Evolutionary conservation across 1,284 basidiomycete species (phyloP), one percentile per base, ranked within the genome.

Genomic region (Vanrija sp.): DNA sequence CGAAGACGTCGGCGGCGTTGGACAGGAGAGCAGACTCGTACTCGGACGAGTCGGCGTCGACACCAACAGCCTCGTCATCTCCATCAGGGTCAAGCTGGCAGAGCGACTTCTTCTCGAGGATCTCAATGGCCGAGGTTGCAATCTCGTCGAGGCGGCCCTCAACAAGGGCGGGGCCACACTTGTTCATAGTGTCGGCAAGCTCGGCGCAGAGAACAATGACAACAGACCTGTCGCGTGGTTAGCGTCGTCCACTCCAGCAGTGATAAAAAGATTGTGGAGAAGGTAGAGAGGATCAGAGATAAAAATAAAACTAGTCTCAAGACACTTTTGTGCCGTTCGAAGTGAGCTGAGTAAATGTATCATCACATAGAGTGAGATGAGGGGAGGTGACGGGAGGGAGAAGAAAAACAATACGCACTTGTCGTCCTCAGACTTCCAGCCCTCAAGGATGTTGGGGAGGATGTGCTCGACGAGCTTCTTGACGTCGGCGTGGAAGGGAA

Each of bases 11-110:
- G 49, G 88, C 88, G 25, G 96, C 95, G 38, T 93, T 88, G 38
- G 90, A 91, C 73, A 98, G 89, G 57, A 99, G 83, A 43, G 95
- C 89, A 15, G 93, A 91, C 77, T 98, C 96, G 75, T 95, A 97
- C 79, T 99, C 96, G 6, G 94, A 94, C 64, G 89, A 88, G 60
- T 83, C 83, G 51, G 73, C 75, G 42, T 79, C 78, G 45, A 69
- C 71, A 62, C 88, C 89, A 28, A 85, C 86, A 59, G 86, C 86
- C 50, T 91, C 89, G 63, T 92, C 91, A 64, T 95, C 94, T 62
- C 89, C 90, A 71, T 98, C 95, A 50, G 92, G 91, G 74, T 97
- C 93, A 74, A 95, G 86, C 78, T 99, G 96, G 78, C 94, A 96
- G 63, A 91, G 83, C 0, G 91, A 89, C 79, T 94, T 94, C 76